Evolutionary conservation across 768 basidiomycete genomes (phyloP).

Genomic region (Clathrus columnatus): DNA sequence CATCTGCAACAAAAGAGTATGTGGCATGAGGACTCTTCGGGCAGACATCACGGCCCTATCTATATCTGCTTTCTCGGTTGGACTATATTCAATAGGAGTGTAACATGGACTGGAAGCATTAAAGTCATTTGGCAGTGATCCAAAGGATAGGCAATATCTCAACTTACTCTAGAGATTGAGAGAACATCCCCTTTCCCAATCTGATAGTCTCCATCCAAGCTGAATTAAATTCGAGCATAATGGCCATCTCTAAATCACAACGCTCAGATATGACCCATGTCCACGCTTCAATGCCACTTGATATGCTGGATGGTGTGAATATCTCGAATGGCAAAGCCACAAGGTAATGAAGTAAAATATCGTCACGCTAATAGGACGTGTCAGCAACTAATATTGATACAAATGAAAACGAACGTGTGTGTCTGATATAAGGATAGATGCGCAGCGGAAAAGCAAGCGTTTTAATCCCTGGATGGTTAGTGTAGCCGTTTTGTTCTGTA

Average conservation of each 20-base stretch:
- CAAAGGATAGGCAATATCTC: background rate
- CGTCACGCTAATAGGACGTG: constrained; percentile 52
- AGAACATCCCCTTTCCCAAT: constrained; percentile 77
- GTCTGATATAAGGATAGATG: constrained; percentile 64
- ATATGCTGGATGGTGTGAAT: constrained; percentile 77
- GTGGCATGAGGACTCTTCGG: constrained; percentile 70
- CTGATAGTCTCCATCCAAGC: constrained; percentile 83
- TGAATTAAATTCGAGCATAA: constrained; percentile 79
- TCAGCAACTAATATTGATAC: background rate
- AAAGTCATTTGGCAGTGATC: constrained; percentile 11
- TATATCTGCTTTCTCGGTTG: constrained; percentile 79
- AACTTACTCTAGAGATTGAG: constrained; percentile 66
- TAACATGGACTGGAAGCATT: constrained; percentile 88
- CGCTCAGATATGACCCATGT: constrained; percentile 90
- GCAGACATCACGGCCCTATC: constrained; percentile 65
- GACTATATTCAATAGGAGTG: constrained; percentile 77
- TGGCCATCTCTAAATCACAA: constrained; percentile 67
- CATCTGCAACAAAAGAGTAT: constrained; percentile 78
- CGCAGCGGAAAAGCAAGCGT: constrained; percentile 78
- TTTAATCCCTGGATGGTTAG: constrained; percentile 77
- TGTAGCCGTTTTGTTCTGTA: constrained; percentile 62
- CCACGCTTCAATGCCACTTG: constrained; percentile 90
- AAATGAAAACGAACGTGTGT: constrained; percentile 40
- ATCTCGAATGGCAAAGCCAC: constrained; percentile 84
- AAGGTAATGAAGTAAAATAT: constrained; percentile 77